These are phyloP conservation scores for Trypanosoma avium DNA, from an alignment of 208 protist species.

Conservation along the genomic window DNA sequence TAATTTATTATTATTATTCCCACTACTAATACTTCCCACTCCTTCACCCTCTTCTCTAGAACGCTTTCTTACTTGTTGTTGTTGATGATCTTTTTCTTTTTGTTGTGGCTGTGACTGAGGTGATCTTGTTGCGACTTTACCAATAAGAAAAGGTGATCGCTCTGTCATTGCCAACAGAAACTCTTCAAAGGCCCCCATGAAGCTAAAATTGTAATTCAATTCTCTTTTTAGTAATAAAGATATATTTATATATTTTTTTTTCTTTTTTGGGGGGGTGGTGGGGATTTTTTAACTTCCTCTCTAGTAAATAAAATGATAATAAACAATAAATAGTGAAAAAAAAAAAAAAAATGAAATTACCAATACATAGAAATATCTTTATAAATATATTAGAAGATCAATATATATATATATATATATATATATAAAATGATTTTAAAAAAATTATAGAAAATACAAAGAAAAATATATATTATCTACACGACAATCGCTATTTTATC, in stretches of 20 bases:
- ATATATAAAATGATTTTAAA: too few relatives aligned
- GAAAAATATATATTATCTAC: not conserved
- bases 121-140: slow-evolving; percentile 17
- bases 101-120: not conserved
- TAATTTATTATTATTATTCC: not conserved
- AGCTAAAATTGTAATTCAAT: not conserved
- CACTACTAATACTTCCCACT: not conserved
- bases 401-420: too few relatives aligned
- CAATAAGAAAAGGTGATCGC: slow-evolving; percentile 40
- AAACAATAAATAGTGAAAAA: too few relatives aligned
- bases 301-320: too few relatives aligned
- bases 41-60: not conserved
- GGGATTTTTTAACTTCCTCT: too few relatives aligned
- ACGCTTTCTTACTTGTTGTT: too few relatives aligned
- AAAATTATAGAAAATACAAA: not conserved
- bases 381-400: too few relatives aligned
- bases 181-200: slow-evolving; percentile 27
- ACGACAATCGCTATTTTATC: not conserved
- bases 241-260: slow-evolving; percentile 13
- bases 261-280: too few relatives aligned
- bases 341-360: too few relatives aligned
- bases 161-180: slow-evolving; percentile 41
- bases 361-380: too few relatives aligned
- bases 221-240: not conserved
- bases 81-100: slow-evolving; percentile 4